These are phyloP conservation scores for Macrolepiota dolichaula DNA, from an alignment of 768 basidiomycete species.

Conservation along the genomic window DNA sequence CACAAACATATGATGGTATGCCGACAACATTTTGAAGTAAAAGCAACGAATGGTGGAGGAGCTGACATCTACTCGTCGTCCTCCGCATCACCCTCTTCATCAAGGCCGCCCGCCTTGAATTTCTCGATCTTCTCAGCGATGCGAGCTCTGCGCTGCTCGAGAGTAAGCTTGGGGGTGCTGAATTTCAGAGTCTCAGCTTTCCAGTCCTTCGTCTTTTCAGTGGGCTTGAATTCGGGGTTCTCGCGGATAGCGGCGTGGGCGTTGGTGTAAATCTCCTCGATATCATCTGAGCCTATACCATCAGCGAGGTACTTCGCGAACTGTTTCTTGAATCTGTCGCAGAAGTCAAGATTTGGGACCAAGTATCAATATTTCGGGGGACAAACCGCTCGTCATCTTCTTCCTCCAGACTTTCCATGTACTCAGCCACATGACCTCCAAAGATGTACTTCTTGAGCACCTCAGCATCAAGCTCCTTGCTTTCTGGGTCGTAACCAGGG, in stretches of 20 bases:
- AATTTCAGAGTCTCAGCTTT: slow-evolving; percentile 78
- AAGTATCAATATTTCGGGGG: not conserved
- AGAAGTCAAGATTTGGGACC: slow-evolving; percentile 3
- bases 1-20: slow-evolving; percentile 3
- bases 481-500: slow-evolving; percentile 94
- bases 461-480: slow-evolving; percentile 91
- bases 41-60: not conserved
- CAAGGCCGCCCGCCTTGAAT: slow-evolving; percentile 72
- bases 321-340: slow-evolving; percentile 89
- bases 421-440: slow-evolving; percentile 97
- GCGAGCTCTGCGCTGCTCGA: slow-evolving; percentile 71
- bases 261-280: slow-evolving; percentile 92
- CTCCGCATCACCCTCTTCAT: slow-evolving; percentile 53
- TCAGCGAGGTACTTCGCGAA: slow-evolving; percentile 95
- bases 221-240: slow-evolving; percentile 86
- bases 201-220: slow-evolving; percentile 91
- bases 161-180: slow-evolving; percentile 64
- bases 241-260: slow-evolving; percentile 96
- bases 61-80: slow-evolving; percentile 58
- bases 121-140: slow-evolving; percentile 89
- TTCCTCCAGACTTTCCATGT: slow-evolving; percentile 99
- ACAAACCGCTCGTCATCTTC: slow-evolving; percentile 94
- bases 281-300: slow-evolving; percentile 92
- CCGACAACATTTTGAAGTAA: not conserved
- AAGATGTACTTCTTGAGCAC: slow-evolving; percentile 96